These are phyloP conservation scores for Exophiala phaeomuriformis DNA, from an alignment of 2,329 filamentous ascomycete genomes.

Conservation along the genomic window DNA sequence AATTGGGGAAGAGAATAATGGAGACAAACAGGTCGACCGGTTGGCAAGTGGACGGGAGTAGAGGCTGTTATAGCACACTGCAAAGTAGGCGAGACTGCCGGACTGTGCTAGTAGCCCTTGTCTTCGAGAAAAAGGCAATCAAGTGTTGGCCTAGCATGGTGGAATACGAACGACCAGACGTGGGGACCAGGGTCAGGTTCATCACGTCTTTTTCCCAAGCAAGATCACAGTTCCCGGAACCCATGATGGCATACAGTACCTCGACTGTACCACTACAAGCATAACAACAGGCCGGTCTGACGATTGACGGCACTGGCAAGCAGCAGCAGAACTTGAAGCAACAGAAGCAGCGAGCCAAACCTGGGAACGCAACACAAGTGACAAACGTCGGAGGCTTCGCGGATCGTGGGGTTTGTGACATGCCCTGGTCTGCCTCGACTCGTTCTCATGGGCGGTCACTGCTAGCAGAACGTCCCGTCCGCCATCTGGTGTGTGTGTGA, in stretches of 20 bases:
- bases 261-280: not conserved
- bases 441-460: slow-evolving; percentile 3
- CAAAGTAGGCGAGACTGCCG: not conserved
- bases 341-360: not conserved
- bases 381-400: slow-evolving; percentile 8
- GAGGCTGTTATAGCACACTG: slow-evolving; percentile 11
- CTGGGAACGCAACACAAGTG: too few relatives aligned
- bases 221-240: not conserved
- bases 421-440: not conserved
- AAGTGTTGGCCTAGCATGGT: not conserved
- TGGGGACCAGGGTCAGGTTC: not conserved
- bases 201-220: not conserved
- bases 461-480: slow-evolving; percentile 13
- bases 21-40: slow-evolving; percentile 1
- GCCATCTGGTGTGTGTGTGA: not conserved
- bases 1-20: not conserved
- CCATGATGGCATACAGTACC: not conserved
- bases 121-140: slow-evolving; percentile 1
- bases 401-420: not conserved
- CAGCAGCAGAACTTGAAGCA: not conserved
- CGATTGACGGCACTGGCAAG: too few relatives aligned
- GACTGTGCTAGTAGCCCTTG: not conserved
- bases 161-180: not conserved
- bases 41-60: slow-evolving; percentile 4
- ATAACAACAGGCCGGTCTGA: too few relatives aligned